A percentile compares a stretch with the other conserved stretches of the same genome.
Conservation (phyloP, 441 rosid genomes). For the Syzygium syzygioides region DNA sequence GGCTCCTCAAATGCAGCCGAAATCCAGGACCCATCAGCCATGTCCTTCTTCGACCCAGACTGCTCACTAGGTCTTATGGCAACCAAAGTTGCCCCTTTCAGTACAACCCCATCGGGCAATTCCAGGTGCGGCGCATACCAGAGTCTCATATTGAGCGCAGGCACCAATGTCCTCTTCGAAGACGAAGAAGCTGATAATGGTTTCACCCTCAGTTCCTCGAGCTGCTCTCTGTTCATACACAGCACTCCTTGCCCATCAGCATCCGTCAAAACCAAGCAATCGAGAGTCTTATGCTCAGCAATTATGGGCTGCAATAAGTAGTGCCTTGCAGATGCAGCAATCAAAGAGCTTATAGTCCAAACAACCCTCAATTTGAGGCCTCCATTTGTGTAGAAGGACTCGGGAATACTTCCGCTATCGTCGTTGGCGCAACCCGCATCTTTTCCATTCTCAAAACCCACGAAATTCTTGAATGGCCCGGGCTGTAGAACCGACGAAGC, state of each 20-base stretch:
- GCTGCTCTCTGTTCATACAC: conserved; percentile 83
- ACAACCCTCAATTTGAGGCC: conserved; percentile 88
- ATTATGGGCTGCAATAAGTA: conserved; percentile 83
- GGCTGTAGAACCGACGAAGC: conserved; percentile 48
- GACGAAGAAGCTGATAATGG: conserved; percentile 81
- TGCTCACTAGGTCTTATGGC: conserved; percentile 81
- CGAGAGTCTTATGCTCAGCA: conserved; percentile 78
- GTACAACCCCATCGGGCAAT: conserved; percentile 64
- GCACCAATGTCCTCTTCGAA: conserved; percentile 86
- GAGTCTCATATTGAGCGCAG: conserved; percentile 83
- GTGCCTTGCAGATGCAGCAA: conserved; percentile 93
- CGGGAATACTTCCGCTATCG: conserved; percentile 80
- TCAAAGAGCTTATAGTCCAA: conserved; percentile 90
- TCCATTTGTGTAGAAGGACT: conserved; percentile 88
- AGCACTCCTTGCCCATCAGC: conserved; percentile 87
- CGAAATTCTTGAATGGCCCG: conserved; percentile 4
- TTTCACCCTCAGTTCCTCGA: conserved; percentile 85
- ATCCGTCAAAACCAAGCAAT: conserved; percentile 73
- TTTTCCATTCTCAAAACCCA: conserved; percentile 12
- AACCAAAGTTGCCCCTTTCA: conserved; percentile 87
- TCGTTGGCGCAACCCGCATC: conserved; percentile 8
- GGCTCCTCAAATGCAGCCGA: conserved; percentile 77
- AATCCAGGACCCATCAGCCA: conserved; percentile 65
- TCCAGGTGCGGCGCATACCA: conserved; percentile 88
- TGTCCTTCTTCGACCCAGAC: conserved; percentile 45